A percentile compares a stretch with the other conserved stretches of the same genome.
These are phyloP conservation scores for Cymbidium sinense DNA, from an alignment of 106 monocot species.

Conservation along the genomic window DNA sequence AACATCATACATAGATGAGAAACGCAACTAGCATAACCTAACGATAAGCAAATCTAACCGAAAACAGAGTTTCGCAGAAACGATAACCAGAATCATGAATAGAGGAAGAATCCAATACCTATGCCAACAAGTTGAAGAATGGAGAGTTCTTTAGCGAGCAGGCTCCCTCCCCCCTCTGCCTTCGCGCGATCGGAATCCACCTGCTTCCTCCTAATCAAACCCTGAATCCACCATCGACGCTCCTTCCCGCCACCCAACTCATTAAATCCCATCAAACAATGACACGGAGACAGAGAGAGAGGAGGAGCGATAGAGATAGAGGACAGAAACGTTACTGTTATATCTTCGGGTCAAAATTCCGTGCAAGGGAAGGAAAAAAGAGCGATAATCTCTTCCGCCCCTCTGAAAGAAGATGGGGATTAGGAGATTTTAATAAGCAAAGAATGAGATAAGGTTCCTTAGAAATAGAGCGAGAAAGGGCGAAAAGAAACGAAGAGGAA, in stretches of 20 bases:
- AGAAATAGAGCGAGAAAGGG: background rate
- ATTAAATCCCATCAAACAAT: constrained; percentile 23
- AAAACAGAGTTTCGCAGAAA: background rate
- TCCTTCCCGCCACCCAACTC: constrained; percentile 9
- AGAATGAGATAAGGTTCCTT: too few species aligned
- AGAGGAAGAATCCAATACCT: constrained; percentile 34
- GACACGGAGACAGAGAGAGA: background rate
- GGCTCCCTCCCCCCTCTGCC: constrained; percentile 23
- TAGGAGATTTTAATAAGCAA: too few species aligned
- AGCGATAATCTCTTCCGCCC: too few species aligned
- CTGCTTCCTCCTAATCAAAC: constrained; percentile 70
- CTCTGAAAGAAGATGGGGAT: too few species aligned
- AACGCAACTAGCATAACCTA: background rate
- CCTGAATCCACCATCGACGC: constrained; percentile 27
- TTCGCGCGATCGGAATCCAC: constrained; percentile 70
- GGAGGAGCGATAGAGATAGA: background rate
- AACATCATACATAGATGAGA: background rate
- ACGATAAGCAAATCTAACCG: background rate
- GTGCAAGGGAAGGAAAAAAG: too few species aligned
- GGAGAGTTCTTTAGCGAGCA: constrained; percentile 74
- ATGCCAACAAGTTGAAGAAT: constrained; percentile 70
- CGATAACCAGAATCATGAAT: background rate
- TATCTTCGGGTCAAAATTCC: too few species aligned
- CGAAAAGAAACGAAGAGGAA: background rate
- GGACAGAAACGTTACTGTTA: too few species aligned